These are phyloP conservation scores for Ceriops zippeliana DNA, from an alignment of 345 rosid genomes.

Conservation along the genomic window DNA sequence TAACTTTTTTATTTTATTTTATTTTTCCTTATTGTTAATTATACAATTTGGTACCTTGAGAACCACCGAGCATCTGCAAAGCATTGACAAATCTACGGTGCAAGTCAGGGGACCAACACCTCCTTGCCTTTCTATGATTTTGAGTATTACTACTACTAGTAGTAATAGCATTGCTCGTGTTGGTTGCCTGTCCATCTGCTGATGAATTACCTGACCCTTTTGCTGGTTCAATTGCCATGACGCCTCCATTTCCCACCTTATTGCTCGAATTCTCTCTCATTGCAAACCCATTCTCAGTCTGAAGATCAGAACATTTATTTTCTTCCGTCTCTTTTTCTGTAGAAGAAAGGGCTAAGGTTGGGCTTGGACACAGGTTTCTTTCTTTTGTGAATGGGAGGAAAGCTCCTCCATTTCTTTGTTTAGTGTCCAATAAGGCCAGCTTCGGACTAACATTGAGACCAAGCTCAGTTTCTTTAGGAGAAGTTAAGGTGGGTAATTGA, in stretches of 20 bases:
- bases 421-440: slow-evolving; percentile 44
- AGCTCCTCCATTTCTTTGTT: slow-evolving; percentile 80
- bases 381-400: slow-evolving; percentile 92
- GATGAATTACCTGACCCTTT: slow-evolving; percentile 28
- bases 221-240: slow-evolving; percentile 28
- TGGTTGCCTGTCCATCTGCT: slow-evolving; percentile 37
- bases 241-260: slow-evolving; percentile 19
- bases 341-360: slow-evolving; percentile 52
- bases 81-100: slow-evolving; percentile 95
- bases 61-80: slow-evolving; percentile 97
- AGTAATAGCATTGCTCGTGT: slow-evolving; percentile 10
- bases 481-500: slow-evolving; percentile 20
- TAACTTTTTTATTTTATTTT: neutral
- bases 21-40: neutral
- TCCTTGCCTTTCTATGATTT: slow-evolving; percentile 82
- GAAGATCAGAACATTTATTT: slow-evolving; percentile 36
- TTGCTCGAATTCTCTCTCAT: slow-evolving; percentile 35
- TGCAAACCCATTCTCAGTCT: slow-evolving; percentile 28
- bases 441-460: slow-evolving; percentile 59
- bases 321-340: slow-evolving; percentile 47
- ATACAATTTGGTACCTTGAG: slow-evolving; percentile 60
- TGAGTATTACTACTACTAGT: slow-evolving; percentile 24
- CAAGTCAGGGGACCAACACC: slow-evolving; percentile 99
- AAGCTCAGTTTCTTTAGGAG: slow-evolving; percentile 44
- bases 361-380: slow-evolving; percentile 37